Conservation (phyloP, 805 yeast genomes). For the Candida incommunis region DNA sequence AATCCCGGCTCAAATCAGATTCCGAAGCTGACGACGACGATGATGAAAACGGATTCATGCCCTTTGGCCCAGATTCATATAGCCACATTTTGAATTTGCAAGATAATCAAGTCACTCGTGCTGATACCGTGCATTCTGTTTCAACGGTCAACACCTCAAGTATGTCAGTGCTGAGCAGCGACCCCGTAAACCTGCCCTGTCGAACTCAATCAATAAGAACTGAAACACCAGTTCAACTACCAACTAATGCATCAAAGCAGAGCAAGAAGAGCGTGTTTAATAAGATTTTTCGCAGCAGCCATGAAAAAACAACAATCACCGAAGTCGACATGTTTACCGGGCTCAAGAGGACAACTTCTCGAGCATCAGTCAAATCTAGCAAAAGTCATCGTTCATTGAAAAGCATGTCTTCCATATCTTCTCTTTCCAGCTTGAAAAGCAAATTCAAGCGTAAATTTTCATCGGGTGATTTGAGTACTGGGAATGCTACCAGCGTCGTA, state of each 20-base stretch:
- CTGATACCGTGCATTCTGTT: conserved; percentile 8
- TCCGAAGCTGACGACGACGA: conserved; percentile 6
- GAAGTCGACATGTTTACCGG: background rate
- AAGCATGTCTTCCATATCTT: background rate
- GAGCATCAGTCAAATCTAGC: conserved; percentile 2
- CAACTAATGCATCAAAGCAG: background rate
- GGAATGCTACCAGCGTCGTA: background rate
- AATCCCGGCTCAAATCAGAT: background rate
- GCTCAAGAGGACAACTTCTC: background rate
- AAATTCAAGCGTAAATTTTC: background rate
- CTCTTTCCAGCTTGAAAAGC: background rate
- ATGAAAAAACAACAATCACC: background rate
- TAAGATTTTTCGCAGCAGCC: background rate
- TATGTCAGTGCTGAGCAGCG: conserved; percentile 8
- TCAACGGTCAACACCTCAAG: conserved; percentile 9
- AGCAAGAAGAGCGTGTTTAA: background rate
- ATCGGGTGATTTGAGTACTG: conserved; percentile 1
- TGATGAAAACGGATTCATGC: conserved; percentile 5
- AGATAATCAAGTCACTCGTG: conserved; percentile 4
- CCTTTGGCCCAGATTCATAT: conserved; percentile 11
- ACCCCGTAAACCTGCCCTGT: background rate
- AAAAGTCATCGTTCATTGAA: conserved; percentile 3
- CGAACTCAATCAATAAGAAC: background rate
- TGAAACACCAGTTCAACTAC: background rate
- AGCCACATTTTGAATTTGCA: background rate